Conservation (phyloP, 495 filamentous ascomycete species). For the Rostrohypoxylon terebratum region DNA sequence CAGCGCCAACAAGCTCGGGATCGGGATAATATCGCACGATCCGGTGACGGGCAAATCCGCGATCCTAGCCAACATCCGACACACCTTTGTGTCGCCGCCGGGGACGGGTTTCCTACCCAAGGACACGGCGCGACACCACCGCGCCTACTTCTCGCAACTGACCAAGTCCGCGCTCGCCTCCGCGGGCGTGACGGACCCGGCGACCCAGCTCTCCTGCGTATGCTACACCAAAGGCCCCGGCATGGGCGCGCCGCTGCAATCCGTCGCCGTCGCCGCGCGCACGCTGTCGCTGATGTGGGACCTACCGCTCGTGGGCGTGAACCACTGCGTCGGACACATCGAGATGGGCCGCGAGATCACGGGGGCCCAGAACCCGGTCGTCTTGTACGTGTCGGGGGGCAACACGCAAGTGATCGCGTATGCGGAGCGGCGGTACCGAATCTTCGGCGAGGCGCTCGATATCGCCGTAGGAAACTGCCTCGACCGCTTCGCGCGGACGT, state of each 20-base stretch:
- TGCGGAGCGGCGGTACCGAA: constrained; percentile 90
- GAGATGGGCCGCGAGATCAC: constrained; percentile 98
- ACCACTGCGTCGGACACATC: constrained; percentile 98
- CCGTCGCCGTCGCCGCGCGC: constrained; percentile 85
- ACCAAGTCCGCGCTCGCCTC: constrained; percentile 80
- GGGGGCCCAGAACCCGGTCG: constrained; percentile 89
- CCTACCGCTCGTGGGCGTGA: constrained; percentile 90
- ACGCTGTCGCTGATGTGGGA: constrained; percentile 86
- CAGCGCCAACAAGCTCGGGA: constrained; percentile 96
- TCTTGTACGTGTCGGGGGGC: constrained; percentile 94
- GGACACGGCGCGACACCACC: constrained; percentile 93
- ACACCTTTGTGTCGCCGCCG: constrained; percentile 92
- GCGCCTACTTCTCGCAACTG: constrained; percentile 81
- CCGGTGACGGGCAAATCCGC: constrained; percentile 67
- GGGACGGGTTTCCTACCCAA: constrained; percentile 96
- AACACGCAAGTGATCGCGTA: constrained; percentile 99
- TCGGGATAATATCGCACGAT: constrained; percentile 90
- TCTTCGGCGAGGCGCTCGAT: constrained; percentile 97
- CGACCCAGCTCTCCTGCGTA: constrained; percentile 83
- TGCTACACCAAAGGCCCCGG: constrained; percentile 96
- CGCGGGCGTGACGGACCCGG: constrained; percentile 63
- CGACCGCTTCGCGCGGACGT: constrained; percentile 91
- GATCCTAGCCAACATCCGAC: constrained; percentile 92
- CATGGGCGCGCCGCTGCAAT: constrained; percentile 95
- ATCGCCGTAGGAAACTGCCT: constrained; percentile 98